phyloP scores from a whole-genome alignment of 805 yeast species.

The Torulaspora delbrueckii region DNA sequence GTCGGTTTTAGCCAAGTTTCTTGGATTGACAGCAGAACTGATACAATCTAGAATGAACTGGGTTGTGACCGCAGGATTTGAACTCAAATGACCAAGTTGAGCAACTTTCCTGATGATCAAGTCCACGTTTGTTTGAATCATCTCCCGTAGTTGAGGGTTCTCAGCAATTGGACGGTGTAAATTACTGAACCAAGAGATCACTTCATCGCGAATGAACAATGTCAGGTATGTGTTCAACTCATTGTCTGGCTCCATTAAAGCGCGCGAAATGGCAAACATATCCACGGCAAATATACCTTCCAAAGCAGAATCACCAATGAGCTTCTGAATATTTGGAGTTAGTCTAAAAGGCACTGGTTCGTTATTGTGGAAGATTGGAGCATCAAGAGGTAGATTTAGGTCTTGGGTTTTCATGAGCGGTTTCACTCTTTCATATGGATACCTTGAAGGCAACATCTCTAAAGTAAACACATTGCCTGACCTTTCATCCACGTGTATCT shows the following conservation, averaged over 20 bases:
- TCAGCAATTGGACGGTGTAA: slow-evolving; percentile 78
- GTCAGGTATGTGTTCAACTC: slow-evolving; percentile 88
- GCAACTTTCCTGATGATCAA: slow-evolving; percentile 71
- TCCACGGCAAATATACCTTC: slow-evolving; percentile 89
- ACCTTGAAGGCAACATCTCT: slow-evolving; percentile 90
- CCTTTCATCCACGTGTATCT: slow-evolving; percentile 72
- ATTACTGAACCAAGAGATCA: slow-evolving; percentile 88
- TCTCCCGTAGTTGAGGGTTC: slow-evolving; percentile 77
- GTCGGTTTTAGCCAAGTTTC: slow-evolving; percentile 87
- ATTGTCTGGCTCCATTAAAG: slow-evolving; percentile 85
- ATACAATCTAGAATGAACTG: slow-evolving; percentile 87
- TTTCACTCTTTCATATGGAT: slow-evolving; percentile 45
- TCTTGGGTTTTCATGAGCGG: slow-evolving; percentile 37
- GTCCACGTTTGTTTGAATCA: slow-evolving; percentile 85
- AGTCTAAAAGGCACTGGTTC: slow-evolving; percentile 95
- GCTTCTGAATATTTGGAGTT: slow-evolving; percentile 90
- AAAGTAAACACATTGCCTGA: slow-evolving; percentile 91
- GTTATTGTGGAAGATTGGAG: slow-evolving; percentile 83
- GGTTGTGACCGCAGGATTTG: slow-evolving; percentile 61
- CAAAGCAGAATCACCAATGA: slow-evolving; percentile 89
- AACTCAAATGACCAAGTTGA: slow-evolving; percentile 62
- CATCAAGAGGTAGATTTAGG: slow-evolving; percentile 38
- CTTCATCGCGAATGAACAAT: slow-evolving; percentile 93
- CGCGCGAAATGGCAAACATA: slow-evolving; percentile 78
- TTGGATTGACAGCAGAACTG: slow-evolving; percentile 91